Percentiles rank a stretch among this genome's conserved stretches.
Conservation (phyloP, 306 rosid species). For the Sophora flavescens region DNA sequence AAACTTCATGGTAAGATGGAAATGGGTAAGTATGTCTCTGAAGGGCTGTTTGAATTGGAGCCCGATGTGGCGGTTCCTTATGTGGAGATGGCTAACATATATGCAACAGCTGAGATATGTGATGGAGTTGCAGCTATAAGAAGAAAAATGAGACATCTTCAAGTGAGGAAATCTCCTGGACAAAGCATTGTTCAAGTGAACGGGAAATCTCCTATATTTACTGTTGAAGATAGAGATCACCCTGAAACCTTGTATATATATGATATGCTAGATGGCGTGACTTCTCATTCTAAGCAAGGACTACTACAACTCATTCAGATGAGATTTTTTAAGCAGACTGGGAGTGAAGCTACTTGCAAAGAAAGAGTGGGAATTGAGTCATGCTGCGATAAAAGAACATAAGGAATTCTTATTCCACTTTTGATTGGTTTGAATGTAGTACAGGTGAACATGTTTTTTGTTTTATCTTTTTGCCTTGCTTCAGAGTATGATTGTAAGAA, state of each 20-base stretch:
- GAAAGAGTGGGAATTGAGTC: neutral
- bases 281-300: conserved; percentile 51
- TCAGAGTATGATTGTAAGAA: too few species aligned
- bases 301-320: conserved; percentile 12
- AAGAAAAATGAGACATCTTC: conserved; percentile 62
- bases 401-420: neutral
- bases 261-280: conserved; percentile 55
- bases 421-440: neutral
- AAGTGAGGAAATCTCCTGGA: conserved; percentile 66
- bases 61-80: conserved; percentile 61
- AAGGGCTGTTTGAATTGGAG: conserved; percentile 59
- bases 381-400: neutral
- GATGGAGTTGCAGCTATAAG: conserved; percentile 66
- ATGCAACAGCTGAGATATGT: conserved; percentile 75
- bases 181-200: conserved; percentile 69
- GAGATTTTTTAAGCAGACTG: conserved; percentile 28
- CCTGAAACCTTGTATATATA: conserved; percentile 57
- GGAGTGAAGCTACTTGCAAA: conserved; percentile 33
- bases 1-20: conserved; percentile 61
- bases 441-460: neutral
- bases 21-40: conserved; percentile 57
- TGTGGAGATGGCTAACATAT: conserved; percentile 74
- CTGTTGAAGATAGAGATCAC: conserved; percentile 69
- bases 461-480: neutral
- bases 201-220: conserved; percentile 56